Base-by-base conservation (phyloP, 257 asterid genomes). In the Euphrasia confusa region DNA sequence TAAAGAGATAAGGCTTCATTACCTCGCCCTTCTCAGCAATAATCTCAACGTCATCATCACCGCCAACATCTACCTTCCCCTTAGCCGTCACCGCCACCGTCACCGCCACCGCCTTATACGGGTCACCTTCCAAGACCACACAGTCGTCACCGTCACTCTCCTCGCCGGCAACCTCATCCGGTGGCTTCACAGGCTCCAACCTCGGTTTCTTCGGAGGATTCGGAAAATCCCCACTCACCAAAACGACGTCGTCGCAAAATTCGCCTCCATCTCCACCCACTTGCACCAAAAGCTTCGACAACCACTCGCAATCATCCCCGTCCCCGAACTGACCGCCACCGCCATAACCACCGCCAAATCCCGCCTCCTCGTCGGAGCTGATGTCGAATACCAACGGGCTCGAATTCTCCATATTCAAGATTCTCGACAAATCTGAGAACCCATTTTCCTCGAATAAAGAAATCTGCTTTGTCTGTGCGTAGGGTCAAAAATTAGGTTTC, bases 1-100 rank as follows among this genome's bases (percentile, higher is more conserved):
- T 21, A 54, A 55, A 52, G 28, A 56, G 14, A 14, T 28, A 32
- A 45, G 1, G 21, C 18, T 54, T 4, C 32, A 61, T 73, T 83
- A 91, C 96, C 95, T 84, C 92, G 7, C 98, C 98, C 88, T 88
- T 91, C 71, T 86, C 95, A 30, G 83, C 64, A 59, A 86, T 78
- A 64, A 91, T 75, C 45, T 76, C 77, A 71, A 88, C 42, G 50
- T 88, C 98, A 64, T 88, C 89, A 57, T 68, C 78, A 18, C 32
- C 72, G 49, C n/a, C 64, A 21, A 1, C 56, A 56, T 17, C 65
- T 37, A 26, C 49, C 61, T 30, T 21, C 77, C 66, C 15, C 64
- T 47, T 76, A 58, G 65, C 74, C 47, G 33, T 10, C 32, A 12
- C 58, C 30, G 58, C 6, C 15, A 10, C 55, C 28, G 70, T 6